Evolutionary conservation across 129 eudicot genomes (phyloP).

Genomic region (Oenanthe sinensis): DNA sequence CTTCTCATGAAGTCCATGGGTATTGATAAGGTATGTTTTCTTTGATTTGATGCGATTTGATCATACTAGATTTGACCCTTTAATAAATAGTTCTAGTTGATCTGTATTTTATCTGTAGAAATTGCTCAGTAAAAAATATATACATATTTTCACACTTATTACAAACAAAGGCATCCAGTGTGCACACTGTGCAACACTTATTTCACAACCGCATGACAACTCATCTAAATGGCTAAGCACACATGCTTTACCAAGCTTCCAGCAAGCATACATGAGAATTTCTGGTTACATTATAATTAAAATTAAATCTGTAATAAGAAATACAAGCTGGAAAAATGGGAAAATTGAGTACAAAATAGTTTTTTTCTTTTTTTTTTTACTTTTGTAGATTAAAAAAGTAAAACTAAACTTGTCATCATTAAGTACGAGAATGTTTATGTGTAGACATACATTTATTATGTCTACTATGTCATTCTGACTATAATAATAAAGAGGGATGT

Average conservation of each 20-base stretch:
- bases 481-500: not conserved
- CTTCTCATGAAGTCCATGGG: slow-evolving; percentile 97
- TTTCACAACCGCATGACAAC: not conserved
- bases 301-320: too few species aligned
- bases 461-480: not conserved
- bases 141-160: not conserved
- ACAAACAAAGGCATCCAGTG: not conserved
- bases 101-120: not conserved
- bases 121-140: not conserved
- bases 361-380: not conserved
- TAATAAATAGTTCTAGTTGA: not conserved
- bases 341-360: too few species aligned
- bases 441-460: not conserved
- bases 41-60: not conserved
- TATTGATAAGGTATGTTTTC: slow-evolving; percentile 49
- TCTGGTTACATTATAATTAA: too few species aligned
- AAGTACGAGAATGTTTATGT: not conserved
- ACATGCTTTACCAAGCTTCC: too few species aligned
- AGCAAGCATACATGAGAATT: too few species aligned
- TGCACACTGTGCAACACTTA: not conserved
- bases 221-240: too few species aligned
- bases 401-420: not conserved
- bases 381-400: not conserved
- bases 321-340: too few species aligned
- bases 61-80: not conserved